Percentiles rank a stretch among this genome's conserved stretches.
Evolutionary conservation across 768 basidiomycete species (phyloP).

Genomic region (Plicaturopsis crispa): DNA sequence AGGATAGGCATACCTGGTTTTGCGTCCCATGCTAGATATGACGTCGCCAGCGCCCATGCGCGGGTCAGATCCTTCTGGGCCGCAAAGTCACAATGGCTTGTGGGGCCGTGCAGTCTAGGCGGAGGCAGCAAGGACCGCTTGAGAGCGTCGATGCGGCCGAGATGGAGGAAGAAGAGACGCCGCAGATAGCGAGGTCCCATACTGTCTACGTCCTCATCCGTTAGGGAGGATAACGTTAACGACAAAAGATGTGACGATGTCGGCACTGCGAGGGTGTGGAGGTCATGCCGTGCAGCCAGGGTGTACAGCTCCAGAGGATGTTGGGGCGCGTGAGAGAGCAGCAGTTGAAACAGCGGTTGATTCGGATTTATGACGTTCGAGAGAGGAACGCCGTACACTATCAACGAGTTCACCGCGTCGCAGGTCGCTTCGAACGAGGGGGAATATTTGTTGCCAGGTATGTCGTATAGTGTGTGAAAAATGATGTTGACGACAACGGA

Average conservation of each 20-base stretch:
- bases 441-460: no score
- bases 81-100: conserved; percentile 53
- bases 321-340: conserved; percentile 62
- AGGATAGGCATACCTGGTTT: conserved; percentile 49
- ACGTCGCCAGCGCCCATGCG: conserved; percentile 77
- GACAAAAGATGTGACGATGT: conserved; percentile 71
- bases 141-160: conserved; percentile 75
- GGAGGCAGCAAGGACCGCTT: conserved; percentile 73
- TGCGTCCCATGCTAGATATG: conserved; percentile 81
- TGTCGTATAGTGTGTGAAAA: no score
- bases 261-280: conserved; percentile 68
- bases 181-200: conserved; percentile 77
- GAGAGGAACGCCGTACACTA: conserved; percentile 51
- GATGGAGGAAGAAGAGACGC: conserved; percentile 76
- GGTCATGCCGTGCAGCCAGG: conserved; percentile 56
- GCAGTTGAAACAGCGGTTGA: conserved; percentile 47
- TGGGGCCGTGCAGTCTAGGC: conserved; percentile 71
- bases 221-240: conserved; percentile 56
- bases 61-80: conserved; percentile 75
- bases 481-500: no score
- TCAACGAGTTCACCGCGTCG: no score
- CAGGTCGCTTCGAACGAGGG: no score
- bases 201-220: conserved; percentile 59
- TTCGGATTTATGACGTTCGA: conserved; percentile 37
- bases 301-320: conserved; percentile 68